These are phyloP conservation scores for Erysimum pusillum DNA, from an alignment of 441 rosid species.

Conservation along the genomic window DNA sequence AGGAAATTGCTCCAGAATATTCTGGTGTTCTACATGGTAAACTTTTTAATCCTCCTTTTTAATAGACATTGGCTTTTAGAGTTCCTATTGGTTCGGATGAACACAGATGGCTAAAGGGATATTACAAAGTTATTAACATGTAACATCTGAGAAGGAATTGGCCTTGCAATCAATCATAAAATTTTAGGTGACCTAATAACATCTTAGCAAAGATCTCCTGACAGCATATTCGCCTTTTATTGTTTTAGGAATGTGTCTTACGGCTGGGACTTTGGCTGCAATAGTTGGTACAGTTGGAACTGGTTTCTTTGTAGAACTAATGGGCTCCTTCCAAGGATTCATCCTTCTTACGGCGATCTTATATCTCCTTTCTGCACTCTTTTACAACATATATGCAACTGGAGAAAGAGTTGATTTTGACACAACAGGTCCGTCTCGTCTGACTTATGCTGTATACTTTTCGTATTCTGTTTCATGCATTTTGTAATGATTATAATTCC, in stretches of 20 bases:
- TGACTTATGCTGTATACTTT: constrained; percentile 7
- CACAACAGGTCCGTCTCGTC: constrained; percentile 51
- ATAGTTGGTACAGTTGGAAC: constrained; percentile 95
- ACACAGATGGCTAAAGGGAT: not conserved
- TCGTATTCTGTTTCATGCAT: not conserved
- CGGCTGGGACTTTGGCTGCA: constrained; percentile 92
- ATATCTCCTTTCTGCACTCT: constrained; percentile 76
- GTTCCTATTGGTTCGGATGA: not conserved
- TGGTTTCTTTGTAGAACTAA: constrained; percentile 87
- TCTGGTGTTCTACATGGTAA: constrained; percentile 94
- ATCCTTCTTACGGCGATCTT: constrained; percentile 75
- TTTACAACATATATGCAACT: constrained; percentile 78
- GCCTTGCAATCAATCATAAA: not conserved
- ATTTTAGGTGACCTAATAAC: not conserved
- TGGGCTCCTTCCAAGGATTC: constrained; percentile 94
- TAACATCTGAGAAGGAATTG: constrained; percentile 1
- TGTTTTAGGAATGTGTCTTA: constrained; percentile 77
- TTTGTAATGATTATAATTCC: not conserved
- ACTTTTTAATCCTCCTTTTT: constrained; percentile 15
- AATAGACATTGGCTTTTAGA: constrained; percentile 4
- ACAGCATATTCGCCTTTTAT: not conserved
- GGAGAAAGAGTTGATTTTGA: constrained; percentile 87
- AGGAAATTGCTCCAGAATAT: constrained; percentile 94
- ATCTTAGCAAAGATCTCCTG: not conserved
- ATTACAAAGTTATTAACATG: no score